Base-by-base conservation (phyloP, 2,329 filamentous ascomycete species). In the Beauveria medogensis region DNA sequence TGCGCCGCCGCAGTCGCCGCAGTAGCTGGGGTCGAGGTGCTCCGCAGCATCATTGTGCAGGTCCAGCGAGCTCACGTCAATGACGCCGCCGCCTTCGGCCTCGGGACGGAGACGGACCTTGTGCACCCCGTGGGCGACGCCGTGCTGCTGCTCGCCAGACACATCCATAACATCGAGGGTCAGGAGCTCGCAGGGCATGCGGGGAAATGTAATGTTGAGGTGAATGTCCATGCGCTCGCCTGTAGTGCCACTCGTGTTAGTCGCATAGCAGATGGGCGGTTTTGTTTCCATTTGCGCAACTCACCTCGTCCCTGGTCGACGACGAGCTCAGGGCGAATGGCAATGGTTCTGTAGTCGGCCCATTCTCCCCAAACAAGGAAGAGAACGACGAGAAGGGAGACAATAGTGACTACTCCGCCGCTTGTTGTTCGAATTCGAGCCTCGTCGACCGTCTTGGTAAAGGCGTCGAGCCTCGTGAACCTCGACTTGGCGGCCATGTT, bases 121-220 rank as follows among this genome's bases (percentile, higher is more conserved):
- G 76, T 86, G 90, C 64, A 99, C 85, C 51, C 94, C 94, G 71
- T 97, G 92, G 73, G 91, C 87, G 62, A 99, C 90, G 57, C 93
- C 94, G 68, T 92, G 90, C 74, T 99, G 94, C 71, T 97, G 89
- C 75, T 99, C 94, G 65, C 94, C 94, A 24, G 92, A 96, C 28
- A 97, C 93, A 76, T 99, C 94, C 94, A 99, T 99, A 61, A 99
- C 93, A 73, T 99, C 94, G 68, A 99, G 87, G 14, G 94, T 97
- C 66, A 97, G 81, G 56, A 99, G 85, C 75, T 97, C 93, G 78
- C 94, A 99, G 10, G 94, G 94, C 67, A 99, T 84, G 64, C 87
- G 87, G 10, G 94, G 94, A 73, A 99, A 99, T 52, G 91, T 94
- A 63, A 99, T 87, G 78, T 99, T 99, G 75, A 99, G 84, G 74